Conservation (phyloP, 306 rosid species). For the Dalbergia cultrata region DNA sequence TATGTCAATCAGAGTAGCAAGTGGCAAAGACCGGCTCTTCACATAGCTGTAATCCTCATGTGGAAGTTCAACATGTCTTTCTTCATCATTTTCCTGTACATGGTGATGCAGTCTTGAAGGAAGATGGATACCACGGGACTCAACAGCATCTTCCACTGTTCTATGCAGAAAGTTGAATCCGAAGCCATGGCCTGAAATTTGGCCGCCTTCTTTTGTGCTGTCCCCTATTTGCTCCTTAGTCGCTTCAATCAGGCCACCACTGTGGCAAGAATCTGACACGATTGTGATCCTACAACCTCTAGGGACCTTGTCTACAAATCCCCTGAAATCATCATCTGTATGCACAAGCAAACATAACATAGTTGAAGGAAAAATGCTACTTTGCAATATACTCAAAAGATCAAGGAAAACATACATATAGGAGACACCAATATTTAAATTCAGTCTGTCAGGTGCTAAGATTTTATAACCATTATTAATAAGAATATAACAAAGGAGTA, state of each 20-base stretch:
- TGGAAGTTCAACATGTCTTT: conserved; percentile 48
- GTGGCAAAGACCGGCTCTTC: conserved; percentile 66
- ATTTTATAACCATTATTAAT: too few relatives aligned
- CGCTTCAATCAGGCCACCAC: conserved; percentile 81
- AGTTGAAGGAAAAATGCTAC: neutral
- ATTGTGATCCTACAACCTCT: conserved; percentile 69
- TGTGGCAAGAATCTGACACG: conserved; percentile 87
- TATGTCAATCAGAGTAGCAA: conserved; percentile 68
- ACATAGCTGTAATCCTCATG: conserved; percentile 48
- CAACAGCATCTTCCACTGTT: conserved; percentile 45
- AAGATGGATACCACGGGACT: conserved; percentile 64
- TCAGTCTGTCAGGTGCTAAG: too few relatives aligned
- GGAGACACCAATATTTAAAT: too few relatives aligned
- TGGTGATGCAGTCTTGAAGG: conserved; percentile 42
- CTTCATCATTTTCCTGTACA: conserved; percentile 23
- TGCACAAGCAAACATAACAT: neutral
- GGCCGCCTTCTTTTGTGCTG: conserved; percentile 51
- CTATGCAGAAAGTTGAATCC: conserved; percentile 60
- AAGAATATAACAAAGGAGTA: too few relatives aligned
- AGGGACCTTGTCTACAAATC: conserved; percentile 64
- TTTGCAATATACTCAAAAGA: neutral
- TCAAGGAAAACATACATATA: too few relatives aligned
- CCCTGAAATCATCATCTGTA: conserved; percentile 86
- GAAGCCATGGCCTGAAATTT: conserved; percentile 38
- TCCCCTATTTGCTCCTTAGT: conserved; percentile 86